Percentiles rank a stretch among this genome's conserved stretches.
These are phyloP conservation scores for Teratosphaeria pseudoeucalypti DNA, from an alignment of 2,329 filamentous ascomycete species.

Conservation along the genomic window DNA sequence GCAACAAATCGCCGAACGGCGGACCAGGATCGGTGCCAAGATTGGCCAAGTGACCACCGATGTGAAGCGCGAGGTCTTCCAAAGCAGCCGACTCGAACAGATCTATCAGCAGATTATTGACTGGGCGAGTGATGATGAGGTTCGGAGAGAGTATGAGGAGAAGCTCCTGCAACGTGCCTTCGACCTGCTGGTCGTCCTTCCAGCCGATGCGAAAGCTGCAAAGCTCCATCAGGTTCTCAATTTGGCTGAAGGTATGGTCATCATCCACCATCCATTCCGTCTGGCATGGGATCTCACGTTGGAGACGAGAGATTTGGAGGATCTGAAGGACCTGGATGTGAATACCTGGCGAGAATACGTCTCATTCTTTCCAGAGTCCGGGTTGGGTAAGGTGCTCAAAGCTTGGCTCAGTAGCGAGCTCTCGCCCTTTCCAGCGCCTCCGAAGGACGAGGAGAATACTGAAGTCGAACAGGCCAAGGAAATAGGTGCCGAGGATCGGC, in stretches of 20 bases:
- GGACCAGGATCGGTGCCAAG: conserved; percentile 76
- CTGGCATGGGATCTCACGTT: conserved; percentile 85
- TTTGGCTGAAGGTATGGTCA: conserved; percentile 83
- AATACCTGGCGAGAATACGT: conserved; percentile 72
- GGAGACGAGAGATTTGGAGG: conserved; percentile 75
- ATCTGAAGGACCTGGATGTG: conserved; percentile 65
- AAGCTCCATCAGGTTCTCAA: conserved; percentile 66
- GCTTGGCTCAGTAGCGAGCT: conserved; percentile 74
- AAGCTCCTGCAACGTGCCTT: conserved; percentile 75
- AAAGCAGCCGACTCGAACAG: conserved; percentile 63
- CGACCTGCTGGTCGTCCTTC: conserved; percentile 62
- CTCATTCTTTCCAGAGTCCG: conserved; percentile 70
- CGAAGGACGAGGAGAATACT: conserved; percentile 27
- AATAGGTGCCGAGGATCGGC: conserved; percentile 64
- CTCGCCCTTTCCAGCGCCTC: conserved; percentile 72
- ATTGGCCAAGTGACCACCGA: conserved; percentile 74
- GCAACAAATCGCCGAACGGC: conserved; percentile 75
- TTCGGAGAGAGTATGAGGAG: conserved; percentile 77
- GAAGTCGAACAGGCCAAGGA: conserved; percentile 45
- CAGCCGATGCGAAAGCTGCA: conserved; percentile 53
- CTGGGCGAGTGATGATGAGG: conserved; percentile 79
- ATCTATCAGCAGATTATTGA: conserved; percentile 77
- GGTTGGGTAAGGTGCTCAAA: conserved; percentile 69
- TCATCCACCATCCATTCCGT: conserved; percentile 83
- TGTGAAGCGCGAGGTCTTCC: conserved; percentile 76